These are phyloP conservation scores for Lachnellula cervina DNA, from an alignment of 2,329 filamentous ascomycete species.

Conservation along the genomic window DNA sequence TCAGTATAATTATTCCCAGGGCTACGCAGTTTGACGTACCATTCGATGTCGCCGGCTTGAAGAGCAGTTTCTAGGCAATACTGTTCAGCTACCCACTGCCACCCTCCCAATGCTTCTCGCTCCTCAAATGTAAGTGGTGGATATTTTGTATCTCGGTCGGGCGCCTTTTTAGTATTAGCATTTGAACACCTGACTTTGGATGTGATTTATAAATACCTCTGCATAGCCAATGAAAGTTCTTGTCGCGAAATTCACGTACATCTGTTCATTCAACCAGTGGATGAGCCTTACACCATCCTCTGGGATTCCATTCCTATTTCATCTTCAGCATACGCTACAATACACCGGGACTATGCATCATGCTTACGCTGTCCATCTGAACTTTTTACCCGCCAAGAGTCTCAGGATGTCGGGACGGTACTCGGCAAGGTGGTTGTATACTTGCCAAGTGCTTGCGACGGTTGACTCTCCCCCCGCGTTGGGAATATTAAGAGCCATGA, in stretches of 20 bases:
- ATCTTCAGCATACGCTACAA: neutral
- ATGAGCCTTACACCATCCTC: neutral
- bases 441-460: neutral
- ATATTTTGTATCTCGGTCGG: neutral
- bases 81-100: neutral
- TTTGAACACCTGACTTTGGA: too few relatives aligned
- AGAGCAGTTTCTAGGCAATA: neutral
- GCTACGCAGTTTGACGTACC: neutral
- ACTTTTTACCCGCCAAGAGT: neutral
- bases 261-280: neutral
- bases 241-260: neutral
- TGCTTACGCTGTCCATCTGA: neutral
- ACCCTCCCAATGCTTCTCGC: neutral
- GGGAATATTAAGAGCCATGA: neutral
- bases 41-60: neutral
- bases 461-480: neutral
- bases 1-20: too few relatives aligned
- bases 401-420: neutral
- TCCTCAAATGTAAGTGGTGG: neutral
- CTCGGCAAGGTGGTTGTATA: neutral
- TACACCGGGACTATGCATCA: neutral
- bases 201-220: neutral
- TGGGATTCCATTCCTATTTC: neutral
- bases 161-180: neutral
- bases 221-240: neutral